Conservation (phyloP, 257 asterid genomes). For the Primulina tabacum region DNA sequence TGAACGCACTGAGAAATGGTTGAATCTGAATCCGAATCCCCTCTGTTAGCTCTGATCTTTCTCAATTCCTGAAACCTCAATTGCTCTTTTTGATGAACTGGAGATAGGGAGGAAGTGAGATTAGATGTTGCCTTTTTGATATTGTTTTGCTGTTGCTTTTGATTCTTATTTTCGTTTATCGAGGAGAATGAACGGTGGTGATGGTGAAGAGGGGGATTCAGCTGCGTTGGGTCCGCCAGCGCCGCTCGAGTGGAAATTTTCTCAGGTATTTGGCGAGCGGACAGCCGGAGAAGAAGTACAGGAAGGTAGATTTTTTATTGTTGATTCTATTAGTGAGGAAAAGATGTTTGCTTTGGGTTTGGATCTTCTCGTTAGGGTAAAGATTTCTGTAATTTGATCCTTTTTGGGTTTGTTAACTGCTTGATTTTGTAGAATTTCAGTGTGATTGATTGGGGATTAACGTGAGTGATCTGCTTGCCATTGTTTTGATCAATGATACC, state of each 20-base stretch:
- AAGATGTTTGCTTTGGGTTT: constrained; percentile 31
- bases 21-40: constrained; percentile 80
- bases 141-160: constrained; percentile 23
- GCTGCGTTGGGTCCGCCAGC: constrained; percentile 76
- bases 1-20: constrained; percentile 40
- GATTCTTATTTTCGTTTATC: constrained; percentile 26
- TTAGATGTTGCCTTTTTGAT: constrained; percentile 28
- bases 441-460: constrained; percentile 24
- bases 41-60: constrained; percentile 57
- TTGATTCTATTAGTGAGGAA: constrained; percentile 25
- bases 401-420: constrained; percentile 28
- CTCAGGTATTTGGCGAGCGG: constrained; percentile 97
- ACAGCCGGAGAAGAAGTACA: constrained; percentile 98
- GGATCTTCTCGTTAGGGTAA: constrained; percentile 49
- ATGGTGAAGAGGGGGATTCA: constrained; percentile 64
- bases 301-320: constrained; percentile 57
- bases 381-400: constrained; percentile 37
- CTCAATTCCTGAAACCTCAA: constrained; percentile 34
- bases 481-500: not conserved
- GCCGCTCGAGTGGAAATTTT: constrained; percentile 95
- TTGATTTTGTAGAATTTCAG: constrained; percentile 24
- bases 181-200: constrained; percentile 72
- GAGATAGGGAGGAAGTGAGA: constrained; percentile 22
- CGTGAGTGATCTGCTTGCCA: constrained; percentile 42
- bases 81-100: constrained; percentile 42